Conservation (phyloP, 495 filamentous ascomycete species). For the Lophium mytilinum region DNA sequence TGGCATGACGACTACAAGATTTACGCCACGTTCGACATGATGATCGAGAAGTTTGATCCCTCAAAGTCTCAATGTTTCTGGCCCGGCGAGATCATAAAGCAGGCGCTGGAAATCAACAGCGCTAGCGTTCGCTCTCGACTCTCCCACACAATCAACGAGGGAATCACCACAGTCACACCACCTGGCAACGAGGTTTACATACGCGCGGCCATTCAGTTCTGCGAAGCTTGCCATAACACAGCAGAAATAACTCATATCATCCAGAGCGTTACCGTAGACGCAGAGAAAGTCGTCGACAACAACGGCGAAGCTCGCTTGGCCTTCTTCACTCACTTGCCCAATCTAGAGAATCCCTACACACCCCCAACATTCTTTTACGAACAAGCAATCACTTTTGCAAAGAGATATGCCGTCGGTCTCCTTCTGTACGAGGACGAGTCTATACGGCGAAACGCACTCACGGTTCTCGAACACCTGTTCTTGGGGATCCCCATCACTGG, state of each 20-base stretch:
- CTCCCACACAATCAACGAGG: constrained; percentile 9
- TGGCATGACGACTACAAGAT: constrained; percentile 14
- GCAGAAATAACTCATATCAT: constrained; percentile 3
- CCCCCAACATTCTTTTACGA: constrained; percentile 14
- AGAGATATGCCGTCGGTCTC: constrained; percentile 4
- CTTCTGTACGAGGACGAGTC: constrained; percentile 21
- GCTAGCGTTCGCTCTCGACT: not conserved
- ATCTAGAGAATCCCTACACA: constrained; percentile 3
- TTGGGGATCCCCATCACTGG: constrained; percentile 1
- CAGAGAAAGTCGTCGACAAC: constrained; percentile 1
- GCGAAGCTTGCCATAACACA: constrained; percentile 4
- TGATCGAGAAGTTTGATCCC: constrained; percentile 19
- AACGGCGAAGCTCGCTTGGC: constrained; percentile 9
- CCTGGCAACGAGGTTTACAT: constrained; percentile 14
- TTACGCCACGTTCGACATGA: constrained; percentile 15
- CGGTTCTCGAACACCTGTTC: constrained; percentile 10
- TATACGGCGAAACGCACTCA: constrained; percentile 3
- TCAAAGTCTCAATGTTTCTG: constrained; percentile 15
- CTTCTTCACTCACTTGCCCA: constrained; percentile 14
- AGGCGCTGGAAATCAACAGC: constrained; percentile 14
- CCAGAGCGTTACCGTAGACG: constrained; percentile 5
- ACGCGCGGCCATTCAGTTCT: constrained; percentile 17
- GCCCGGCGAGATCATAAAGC: constrained; percentile 18
- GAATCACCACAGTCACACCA: constrained; percentile 2
- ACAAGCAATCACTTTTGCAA: not conserved